Percentiles rank a stretch among this genome's conserved stretches.
phyloP scores from a whole-genome alignment of 306 rosid species.

The Pyrus pyrifolia region DNA sequence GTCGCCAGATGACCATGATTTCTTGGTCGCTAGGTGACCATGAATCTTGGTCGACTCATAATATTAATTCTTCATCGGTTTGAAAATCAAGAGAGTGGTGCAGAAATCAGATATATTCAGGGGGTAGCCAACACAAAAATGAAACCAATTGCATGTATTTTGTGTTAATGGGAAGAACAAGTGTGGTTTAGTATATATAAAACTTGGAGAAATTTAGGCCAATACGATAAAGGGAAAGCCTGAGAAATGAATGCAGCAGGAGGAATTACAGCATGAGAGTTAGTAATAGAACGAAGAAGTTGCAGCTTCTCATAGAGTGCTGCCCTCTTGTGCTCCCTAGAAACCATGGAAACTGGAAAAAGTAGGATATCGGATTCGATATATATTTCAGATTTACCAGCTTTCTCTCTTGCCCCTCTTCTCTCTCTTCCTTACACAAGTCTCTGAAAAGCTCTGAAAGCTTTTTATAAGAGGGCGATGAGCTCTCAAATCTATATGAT shows the following conservation, averaged over 20 bases:
- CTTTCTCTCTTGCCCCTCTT: background rate
- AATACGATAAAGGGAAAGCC: slow-evolving; percentile 27
- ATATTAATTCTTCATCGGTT: background rate
- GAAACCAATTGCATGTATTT: background rate
- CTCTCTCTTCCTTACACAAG: slow-evolving; percentile 13
- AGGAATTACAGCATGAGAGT: slow-evolving; percentile 86
- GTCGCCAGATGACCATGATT: no score
- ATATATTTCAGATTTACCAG: background rate
- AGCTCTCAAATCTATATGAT: slow-evolving; percentile 67
- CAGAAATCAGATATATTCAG: background rate
- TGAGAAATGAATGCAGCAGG: slow-evolving; percentile 19
- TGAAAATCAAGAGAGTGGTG: background rate
- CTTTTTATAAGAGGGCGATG: slow-evolving; percentile 45
- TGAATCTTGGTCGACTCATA: no score
- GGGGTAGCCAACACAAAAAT: background rate
- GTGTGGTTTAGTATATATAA: background rate
- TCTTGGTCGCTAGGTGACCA: no score
- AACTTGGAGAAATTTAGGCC: slow-evolving; percentile 13
- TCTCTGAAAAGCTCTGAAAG: slow-evolving; percentile 31
- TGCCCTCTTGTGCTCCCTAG: slow-evolving; percentile 85
- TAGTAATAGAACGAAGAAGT: slow-evolving; percentile 92
- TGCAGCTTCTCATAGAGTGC: slow-evolving; percentile 91
- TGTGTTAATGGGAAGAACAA: background rate
- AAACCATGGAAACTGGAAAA: slow-evolving; percentile 39
- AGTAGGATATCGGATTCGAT: background rate